Base-by-base conservation (phyloP, 31 red algal genomes). In the Odonthalia washingtoniensis region DNA sequence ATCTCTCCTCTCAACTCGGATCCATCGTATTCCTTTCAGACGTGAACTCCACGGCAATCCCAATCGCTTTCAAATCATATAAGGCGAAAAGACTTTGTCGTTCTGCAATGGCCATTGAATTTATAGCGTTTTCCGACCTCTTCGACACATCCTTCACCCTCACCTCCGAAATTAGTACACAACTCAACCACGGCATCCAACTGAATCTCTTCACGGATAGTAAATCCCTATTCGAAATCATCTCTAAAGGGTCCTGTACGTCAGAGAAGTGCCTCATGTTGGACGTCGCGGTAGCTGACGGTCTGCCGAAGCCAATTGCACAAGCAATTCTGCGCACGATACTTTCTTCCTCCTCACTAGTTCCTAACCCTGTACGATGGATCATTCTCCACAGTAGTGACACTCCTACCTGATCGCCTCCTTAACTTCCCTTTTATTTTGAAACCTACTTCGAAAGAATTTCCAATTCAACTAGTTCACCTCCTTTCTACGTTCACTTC, bases 181-280 rank as follows among this genome's bases (percentile, higher is more conserved):
- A 53, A 9, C 33, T 81, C 0, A 0, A 3, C 21, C 18, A 34
- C 17, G 34, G 27, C 0, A 66, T 26, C 64, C 45, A 12, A 62
- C 64, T 26, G 40, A 12, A 30, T 66, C 36, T 21, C 43, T 0
- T 2, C 35, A n/a, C n/a, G n/a, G n/a, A n/a, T n/a, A n/a, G n/a
- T n/a, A n/a, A n/a, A n/a, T n/a, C n/a, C n/a, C n/a, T 81, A 14
- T 81, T 81, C 37, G 52, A 81, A 66, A 6, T 81, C 4, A 81
- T 81, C 21, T 32, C 4, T 65, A 81, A 81, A 65, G 78, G 78
- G 4, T 81, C 78, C 9, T 38, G 45, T 39, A 81, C 46, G 28
- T 75, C 21, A 5, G 72, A 37, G 43, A 75, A 75, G 12, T 26
- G 12, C 28, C 37, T 0, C 27, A 65, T 81, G 78, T 57, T n/a